Evolutionary conservation across 2,329 filamentous ascomycete genomes (phyloP).

Genomic region (Diplocarpon rosae): DNA sequence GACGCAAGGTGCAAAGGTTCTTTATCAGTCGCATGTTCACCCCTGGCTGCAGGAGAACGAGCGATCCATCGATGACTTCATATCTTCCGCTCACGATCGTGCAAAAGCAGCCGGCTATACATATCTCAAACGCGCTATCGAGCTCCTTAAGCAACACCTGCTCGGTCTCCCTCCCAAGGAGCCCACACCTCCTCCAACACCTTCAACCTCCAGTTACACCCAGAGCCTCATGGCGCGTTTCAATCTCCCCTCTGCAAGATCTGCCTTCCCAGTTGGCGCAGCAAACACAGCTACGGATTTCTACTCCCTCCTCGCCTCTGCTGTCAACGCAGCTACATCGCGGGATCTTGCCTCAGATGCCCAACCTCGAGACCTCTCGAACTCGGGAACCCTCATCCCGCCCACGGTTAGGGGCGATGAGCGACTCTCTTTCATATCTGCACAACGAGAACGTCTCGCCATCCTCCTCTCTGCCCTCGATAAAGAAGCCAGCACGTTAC

Average conservation of each 20-base stretch:
- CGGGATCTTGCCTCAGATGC: slow-evolving; percentile 17
- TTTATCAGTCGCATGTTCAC: slow-evolving; percentile 79
- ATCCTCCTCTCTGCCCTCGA: slow-evolving; percentile 69
- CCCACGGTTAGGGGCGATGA: slow-evolving; percentile 56
- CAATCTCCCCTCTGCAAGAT: slow-evolving; percentile 62
- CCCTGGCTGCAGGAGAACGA: slow-evolving; percentile 86
- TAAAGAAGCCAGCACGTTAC: slow-evolving; percentile 58
- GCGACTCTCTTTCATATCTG: slow-evolving; percentile 60
- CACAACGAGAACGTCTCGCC: slow-evolving; percentile 68
- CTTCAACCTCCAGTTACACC: slow-evolving; percentile 50
- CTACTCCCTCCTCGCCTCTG: slow-evolving; percentile 65
- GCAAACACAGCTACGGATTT: slow-evolving; percentile 50
- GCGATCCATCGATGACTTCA: slow-evolving; percentile 78
- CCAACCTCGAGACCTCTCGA: slow-evolving; percentile 35
- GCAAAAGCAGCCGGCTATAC: slow-evolving; percentile 65
- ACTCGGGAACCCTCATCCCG: slow-evolving; percentile 57
- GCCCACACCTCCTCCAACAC: slow-evolving; percentile 34
- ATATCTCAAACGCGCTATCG: slow-evolving; percentile 62
- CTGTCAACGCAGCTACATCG: slow-evolving; percentile 43
- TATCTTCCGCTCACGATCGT: slow-evolving; percentile 68
- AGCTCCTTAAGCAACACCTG: slow-evolving; percentile 62
- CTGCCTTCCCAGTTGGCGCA: slow-evolving; percentile 31
- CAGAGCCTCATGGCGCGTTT: slow-evolving; percentile 78
- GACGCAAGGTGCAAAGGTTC: slow-evolving; percentile 78
- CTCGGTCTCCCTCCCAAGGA: slow-evolving; percentile 60